Evolutionary conservation across 306 rosid species (phyloP).

Genomic region (Begonia fuchsioides): DNA sequence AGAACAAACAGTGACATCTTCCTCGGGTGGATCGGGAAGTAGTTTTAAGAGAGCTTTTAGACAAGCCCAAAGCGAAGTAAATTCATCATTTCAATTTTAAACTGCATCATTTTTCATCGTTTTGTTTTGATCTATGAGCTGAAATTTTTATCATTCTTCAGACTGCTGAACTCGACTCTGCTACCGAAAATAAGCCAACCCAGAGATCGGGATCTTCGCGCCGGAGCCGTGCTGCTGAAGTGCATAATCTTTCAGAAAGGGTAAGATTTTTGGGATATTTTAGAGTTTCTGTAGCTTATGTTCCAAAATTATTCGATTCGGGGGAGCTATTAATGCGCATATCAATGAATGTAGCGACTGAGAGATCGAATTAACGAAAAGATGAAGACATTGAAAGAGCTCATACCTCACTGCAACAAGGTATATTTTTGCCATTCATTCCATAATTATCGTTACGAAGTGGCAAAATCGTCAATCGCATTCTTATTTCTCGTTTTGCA

Average conservation of each 20-base stretch:
- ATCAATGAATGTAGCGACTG: slow-evolving; percentile 34
- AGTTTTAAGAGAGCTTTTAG: slow-evolving; percentile 41
- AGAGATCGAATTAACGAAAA: slow-evolving; percentile 91
- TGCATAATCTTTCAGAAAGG: slow-evolving; percentile 86
- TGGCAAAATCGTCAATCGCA: no score
- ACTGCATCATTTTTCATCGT: background rate
- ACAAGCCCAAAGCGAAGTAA: slow-evolving; percentile 68
- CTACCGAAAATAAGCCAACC: slow-evolving; percentile 29
- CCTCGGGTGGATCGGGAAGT: slow-evolving; percentile 70
- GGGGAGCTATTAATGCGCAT: no score
- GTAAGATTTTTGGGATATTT: slow-evolving; percentile 14
- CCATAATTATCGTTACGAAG: no score
- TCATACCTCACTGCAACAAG: slow-evolving; percentile 82
- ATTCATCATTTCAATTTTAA: no score
- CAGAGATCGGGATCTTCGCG: slow-evolving; percentile 38
- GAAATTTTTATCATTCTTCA: slow-evolving; percentile 1
- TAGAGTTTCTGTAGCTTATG: no score
- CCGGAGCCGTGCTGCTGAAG: slow-evolving; percentile 72
- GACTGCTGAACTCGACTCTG: slow-evolving; percentile 57
- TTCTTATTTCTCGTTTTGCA: slow-evolving; percentile 17
- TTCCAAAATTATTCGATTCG: no score
- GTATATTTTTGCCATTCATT: slow-evolving; percentile 15
- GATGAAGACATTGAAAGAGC: slow-evolving; percentile 77
- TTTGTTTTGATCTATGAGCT: background rate
- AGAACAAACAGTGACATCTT: slow-evolving; percentile 44